These are phyloP conservation scores for Lodderomyces metapsilosis DNA, from an alignment of 1,139 yeast species.

Conservation along the genomic window DNA sequence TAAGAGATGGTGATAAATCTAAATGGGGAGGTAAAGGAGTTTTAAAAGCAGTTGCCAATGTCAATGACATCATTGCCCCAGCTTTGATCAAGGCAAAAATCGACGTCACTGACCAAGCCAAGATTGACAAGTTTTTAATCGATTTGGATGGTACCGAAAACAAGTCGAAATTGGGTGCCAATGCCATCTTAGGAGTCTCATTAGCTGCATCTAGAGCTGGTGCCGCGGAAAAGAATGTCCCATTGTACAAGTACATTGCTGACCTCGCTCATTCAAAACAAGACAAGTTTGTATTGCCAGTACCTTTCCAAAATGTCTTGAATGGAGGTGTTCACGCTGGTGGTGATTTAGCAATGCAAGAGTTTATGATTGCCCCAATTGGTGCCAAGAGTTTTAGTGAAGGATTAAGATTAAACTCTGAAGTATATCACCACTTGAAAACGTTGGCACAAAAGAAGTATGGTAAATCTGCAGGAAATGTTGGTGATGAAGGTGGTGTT, in stretches of 20 bases:
- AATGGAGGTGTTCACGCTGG: constrained; percentile 99
- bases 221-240: constrained; percentile 85
- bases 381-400: constrained; percentile 86
- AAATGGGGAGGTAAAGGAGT: constrained; percentile 98
- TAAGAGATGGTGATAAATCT: constrained; percentile 91
- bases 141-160: constrained; percentile 88
- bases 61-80: constrained; percentile 85
- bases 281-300: constrained; percentile 78
- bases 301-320: constrained; percentile 95
- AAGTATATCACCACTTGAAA: constrained; percentile 94
- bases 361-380: constrained; percentile 96
- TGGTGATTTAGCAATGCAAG: constrained; percentile 97
- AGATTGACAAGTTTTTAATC: constrained; percentile 75
- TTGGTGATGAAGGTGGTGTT: constrained; percentile 99
- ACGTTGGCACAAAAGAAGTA: constrained; percentile 84
- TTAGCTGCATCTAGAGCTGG: constrained; percentile 92
- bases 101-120: constrained; percentile 75
- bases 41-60: constrained; percentile 86
- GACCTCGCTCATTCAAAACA: constrained; percentile 60
- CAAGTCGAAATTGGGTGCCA: constrained; percentile 94
- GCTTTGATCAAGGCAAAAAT: constrained; percentile 73
- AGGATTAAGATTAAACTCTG: constrained; percentile 93
- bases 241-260: constrained; percentile 83
- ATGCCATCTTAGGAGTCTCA: constrained; percentile 93
- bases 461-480: constrained; percentile 98